These are phyloP conservation scores for Lentinus tigrinus DNA, from an alignment of 768 basidiomycete genomes.

Conservation along the genomic window DNA sequence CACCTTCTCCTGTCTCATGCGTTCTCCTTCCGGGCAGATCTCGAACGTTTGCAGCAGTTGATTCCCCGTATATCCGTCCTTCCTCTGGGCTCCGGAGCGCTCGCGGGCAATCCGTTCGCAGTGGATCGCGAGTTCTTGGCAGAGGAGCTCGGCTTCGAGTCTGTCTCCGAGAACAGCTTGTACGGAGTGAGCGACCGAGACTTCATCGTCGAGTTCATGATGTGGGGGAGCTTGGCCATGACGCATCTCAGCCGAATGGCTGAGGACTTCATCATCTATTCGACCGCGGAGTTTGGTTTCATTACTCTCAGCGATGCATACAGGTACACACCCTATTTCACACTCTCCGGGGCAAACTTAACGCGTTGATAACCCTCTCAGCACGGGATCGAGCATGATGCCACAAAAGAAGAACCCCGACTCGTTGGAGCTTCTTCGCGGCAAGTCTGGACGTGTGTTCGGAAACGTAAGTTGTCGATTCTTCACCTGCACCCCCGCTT, in stretches of 20 bases:
- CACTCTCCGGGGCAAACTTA: too few relatives aligned
- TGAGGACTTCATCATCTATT: constrained; percentile 96
- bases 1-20: constrained; percentile 95
- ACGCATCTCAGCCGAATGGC: constrained; percentile 92
- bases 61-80: constrained; percentile 89
- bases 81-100: constrained; percentile 90
- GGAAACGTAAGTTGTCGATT: constrained; percentile 63
- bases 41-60: constrained; percentile 80
- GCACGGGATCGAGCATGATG: constrained; percentile 99
- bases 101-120: constrained; percentile 95
- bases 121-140: constrained; percentile 94
- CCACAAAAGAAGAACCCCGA: constrained; percentile 99
- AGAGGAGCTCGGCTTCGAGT: constrained; percentile 83
- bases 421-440: constrained; percentile 90
- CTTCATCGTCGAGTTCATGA: constrained; percentile 95
- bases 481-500: neutral
- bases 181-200: constrained; percentile 97
- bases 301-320: constrained; percentile 96
- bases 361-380: constrained; percentile 30
- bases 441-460: constrained; percentile 93
- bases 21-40: constrained; percentile 87
- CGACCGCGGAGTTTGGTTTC: constrained; percentile 96
- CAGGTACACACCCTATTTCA: too few relatives aligned
- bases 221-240: constrained; percentile 93
- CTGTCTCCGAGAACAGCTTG: constrained; percentile 92